Evolutionary conservation across 2,329 filamentous ascomycete genomes (phyloP), one percentile per base, ranked within the genome.

Genomic region (Nothophoma quercina): DNA sequence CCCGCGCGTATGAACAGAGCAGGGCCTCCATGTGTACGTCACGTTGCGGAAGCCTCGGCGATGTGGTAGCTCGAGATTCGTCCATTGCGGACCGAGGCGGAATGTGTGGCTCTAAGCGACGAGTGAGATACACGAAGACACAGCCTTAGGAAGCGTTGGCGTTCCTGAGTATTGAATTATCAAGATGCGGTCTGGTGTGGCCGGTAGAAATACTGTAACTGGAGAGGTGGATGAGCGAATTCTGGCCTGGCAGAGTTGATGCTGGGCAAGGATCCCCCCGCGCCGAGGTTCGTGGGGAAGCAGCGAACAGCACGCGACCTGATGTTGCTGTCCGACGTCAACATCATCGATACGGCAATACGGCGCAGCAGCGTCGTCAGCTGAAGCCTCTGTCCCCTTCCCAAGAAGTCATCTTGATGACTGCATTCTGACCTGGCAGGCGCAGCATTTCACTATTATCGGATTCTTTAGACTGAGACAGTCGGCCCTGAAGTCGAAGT

Each of bases 221-320:
- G 43, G 42, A 22, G 38, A 32, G 15, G 25, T 13, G 22, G n/a
- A n/a, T 13, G 19, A n/a, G 23, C 23, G 38, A 16, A 23, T 15
- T 49, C 12, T 19, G 33, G 23, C 12, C 23, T 22, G 22, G 30
- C 19, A 19, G 35, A 30, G 26, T 41, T 26, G 49, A 41, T 46
- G 34, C 13, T 15, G 21, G 28, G 41, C 49, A 42, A 30, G 49
- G 42, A 52, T 47, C 43, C 15, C n/a, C 38, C 42, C 50, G 38
- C 50, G 43, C 50, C 36, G 42, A 42, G 43, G 38, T 38, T 32
- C 32, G 50, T 43, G 50, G 50, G 50, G 50, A 38, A 52, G 28
- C 32, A 7, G 6, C 22, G 23, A 43, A 34, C 21, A 18, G 34
- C 33, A 38, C 30, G 18, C 30, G 38, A 28, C 21, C 26, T 28